phyloP scores from a whole-genome alignment of 2,329 filamentous ascomycete genomes.

The Calonectria multiphialidica region DNA sequence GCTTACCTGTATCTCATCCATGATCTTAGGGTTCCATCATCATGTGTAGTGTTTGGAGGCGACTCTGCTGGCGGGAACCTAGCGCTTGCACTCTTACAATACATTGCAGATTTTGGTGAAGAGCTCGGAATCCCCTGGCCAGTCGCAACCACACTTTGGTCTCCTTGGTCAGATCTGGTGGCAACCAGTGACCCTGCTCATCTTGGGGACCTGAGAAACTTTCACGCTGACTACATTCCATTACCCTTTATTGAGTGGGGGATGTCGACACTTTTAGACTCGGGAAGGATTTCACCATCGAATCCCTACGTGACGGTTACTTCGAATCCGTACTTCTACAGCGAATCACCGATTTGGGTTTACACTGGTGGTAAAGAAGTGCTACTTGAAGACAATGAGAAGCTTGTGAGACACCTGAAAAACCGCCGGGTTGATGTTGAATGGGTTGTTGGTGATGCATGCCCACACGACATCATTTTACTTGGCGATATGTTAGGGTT shows the following conservation, averaged over 20 bases:
- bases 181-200: background rate
- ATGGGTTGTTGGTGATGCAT: background rate
- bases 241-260: background rate
- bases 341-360: background rate
- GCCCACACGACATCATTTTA: constrained; percentile 2
- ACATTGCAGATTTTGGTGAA: background rate
- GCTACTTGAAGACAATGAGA: background rate
- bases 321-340: background rate
- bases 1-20: background rate
- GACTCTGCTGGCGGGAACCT: constrained; percentile 11
- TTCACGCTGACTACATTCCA: background rate
- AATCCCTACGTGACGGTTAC: background rate
- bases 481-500: background rate
- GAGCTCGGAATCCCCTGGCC: background rate
- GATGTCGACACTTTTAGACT: background rate
- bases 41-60: background rate
- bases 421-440: background rate
- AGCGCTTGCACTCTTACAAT: background rate
- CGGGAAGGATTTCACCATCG: background rate
- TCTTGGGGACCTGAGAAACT: background rate
- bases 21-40: background rate
- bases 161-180: background rate
- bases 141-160: background rate
- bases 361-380: background rate
- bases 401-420: background rate